Conservation (phyloP, 306 rosid genomes). For the Quercus robur region DNA sequence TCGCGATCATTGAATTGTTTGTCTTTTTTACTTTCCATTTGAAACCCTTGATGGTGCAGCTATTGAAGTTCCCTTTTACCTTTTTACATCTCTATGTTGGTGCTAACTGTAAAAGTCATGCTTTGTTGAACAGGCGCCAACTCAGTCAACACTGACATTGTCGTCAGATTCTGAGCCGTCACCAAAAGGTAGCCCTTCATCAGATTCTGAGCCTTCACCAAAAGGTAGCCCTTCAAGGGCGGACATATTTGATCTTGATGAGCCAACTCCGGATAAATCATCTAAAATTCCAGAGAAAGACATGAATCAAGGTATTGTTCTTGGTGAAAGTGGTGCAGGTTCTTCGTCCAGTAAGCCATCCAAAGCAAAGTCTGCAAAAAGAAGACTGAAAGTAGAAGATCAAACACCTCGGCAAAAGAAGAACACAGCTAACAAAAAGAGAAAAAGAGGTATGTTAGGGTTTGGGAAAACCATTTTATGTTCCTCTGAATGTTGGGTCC, state of each 20-base stretch:
- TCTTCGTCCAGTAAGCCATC: conserved; percentile 30
- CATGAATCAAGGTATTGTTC: conserved; percentile 15
- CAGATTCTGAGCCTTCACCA: conserved; percentile 49
- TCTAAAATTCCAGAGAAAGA: conserved; percentile 15
- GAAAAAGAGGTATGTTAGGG: conserved; percentile 39
- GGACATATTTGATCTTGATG: conserved; percentile 32
- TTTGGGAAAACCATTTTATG: background rate
- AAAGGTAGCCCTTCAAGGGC: conserved; percentile 30
- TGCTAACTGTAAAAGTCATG: background rate
- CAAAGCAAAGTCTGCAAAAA: conserved; percentile 23
- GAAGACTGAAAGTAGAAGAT: conserved; percentile 26
- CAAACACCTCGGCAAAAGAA: conserved; percentile 29
- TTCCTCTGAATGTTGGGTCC: conserved; percentile 11
- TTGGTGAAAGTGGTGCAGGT: conserved; percentile 20
- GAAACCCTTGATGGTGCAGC: background rate
- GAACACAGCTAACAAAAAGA: conserved; percentile 29
- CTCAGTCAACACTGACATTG: conserved; percentile 40
- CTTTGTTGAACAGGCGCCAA: conserved; percentile 49
- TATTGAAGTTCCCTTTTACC: background rate
- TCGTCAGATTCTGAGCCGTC: conserved; percentile 64
- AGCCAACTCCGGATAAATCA: conserved; percentile 33
- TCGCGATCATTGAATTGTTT: background rate
- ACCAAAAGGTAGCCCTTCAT: conserved; percentile 37
- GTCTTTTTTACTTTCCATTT: background rate
- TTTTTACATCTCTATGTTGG: background rate